Base-by-base conservation (phyloP, 805 yeast species). In the Hanseniaspora clermontiae region DNA sequence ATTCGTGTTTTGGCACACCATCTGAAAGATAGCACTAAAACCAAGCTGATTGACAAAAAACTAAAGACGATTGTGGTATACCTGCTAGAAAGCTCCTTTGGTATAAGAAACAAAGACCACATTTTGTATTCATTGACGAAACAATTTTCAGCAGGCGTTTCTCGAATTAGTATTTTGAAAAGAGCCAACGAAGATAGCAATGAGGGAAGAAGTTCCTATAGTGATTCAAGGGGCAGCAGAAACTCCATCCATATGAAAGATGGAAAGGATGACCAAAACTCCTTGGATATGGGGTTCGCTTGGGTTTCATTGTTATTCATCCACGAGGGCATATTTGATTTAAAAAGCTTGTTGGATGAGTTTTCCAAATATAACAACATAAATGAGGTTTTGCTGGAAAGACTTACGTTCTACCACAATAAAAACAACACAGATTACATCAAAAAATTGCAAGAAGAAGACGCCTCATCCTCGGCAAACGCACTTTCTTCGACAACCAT, bases 401-500 rank as follows among this genome's bases (percentile, higher is more conserved):
- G 58, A 77, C 74, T 46, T 82, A 64, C 53, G 81, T 57, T 12
- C 76, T 71, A 19, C 77, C 77, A 63, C 83, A 87, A 29, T 81
- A 81, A n/a, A 77, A 74, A 48, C 34, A 14, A 31, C 5, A 17
- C 5, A 17, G 48, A 45, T 31, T 45, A 45, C 17, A 15, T 19
- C 7, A 69, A 70, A 34, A 72, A 74, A 10, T 64, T 78, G 57
- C 81, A 81, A 15, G 79, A 79, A 12, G 77, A 80, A 58, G 78
- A 85, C 0, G 73, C 75, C 62, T 24, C 27, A 17, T 83, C 87
- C 0, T 10, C 50, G n/a, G 24, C 7, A 14, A 86, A 84, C 59
- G 95, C 95, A 0, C 70, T 90, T 50, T 93, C 97, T 0, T 66
- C 89, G 61, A 96, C 96, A 6, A 93, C 93, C 10, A 95, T 96